phyloP scores from a whole-genome alignment of 169 alveolate genomes.

The Plasmodium reichenowi region DNA sequence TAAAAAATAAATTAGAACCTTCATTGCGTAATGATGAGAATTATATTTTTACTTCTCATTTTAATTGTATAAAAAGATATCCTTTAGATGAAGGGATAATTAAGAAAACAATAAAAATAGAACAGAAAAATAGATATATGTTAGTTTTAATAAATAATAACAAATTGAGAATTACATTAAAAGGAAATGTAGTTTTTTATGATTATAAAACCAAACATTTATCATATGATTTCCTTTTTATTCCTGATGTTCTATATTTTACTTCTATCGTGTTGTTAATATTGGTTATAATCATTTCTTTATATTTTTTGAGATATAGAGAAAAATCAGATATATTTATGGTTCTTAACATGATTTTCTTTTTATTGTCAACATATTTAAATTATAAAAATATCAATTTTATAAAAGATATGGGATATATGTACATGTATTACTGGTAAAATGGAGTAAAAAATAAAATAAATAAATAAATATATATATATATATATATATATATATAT shows the following conservation, averaged over 20 bases:
- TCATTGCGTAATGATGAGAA: constrained; percentile 54
- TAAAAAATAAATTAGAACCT: constrained; percentile 64
- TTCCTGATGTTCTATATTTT: constrained; percentile 49
- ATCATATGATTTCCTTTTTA: constrained; percentile 59
- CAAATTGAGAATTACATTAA: constrained; percentile 35
- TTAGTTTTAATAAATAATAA: constrained; percentile 57
- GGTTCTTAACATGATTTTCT: constrained; percentile 61
- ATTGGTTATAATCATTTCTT: constrained; percentile 1
- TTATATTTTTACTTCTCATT: constrained; percentile 70
- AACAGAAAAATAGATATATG: constrained; percentile 69
- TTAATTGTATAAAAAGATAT: constrained; percentile 62
- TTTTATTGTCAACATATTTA: constrained; percentile 52
- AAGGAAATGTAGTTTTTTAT: constrained; percentile 69
- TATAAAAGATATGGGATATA: constrained; percentile 42
- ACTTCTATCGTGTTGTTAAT: constrained; percentile 15
- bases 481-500: no score
- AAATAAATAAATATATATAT: no score
- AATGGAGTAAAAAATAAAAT: background rate
- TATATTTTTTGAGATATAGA: constrained; percentile 46
- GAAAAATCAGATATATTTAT: constrained; percentile 49
- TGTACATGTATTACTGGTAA: constrained; percentile 66
- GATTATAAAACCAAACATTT: constrained; percentile 65
- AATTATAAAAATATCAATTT: constrained; percentile 68
- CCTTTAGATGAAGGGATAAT: constrained; percentile 57
- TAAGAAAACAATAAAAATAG: constrained; percentile 44